Conservation (phyloP, 805 yeast genomes). For the Candida fluviatilis region DNA sequence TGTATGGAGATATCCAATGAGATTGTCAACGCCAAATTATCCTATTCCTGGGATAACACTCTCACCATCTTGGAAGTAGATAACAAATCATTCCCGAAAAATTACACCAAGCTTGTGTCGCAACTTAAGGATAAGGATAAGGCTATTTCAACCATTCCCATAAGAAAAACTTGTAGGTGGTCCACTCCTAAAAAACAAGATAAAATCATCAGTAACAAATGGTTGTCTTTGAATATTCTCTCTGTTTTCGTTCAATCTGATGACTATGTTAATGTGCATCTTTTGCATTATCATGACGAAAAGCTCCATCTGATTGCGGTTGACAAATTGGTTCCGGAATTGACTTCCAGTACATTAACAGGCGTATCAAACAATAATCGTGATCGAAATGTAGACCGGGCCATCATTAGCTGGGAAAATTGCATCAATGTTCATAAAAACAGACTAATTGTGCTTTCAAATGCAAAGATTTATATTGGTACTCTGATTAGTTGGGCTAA, state of each 20-base stretch:
- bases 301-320: conserved; percentile 1
- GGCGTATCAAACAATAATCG: conserved; percentile 5
- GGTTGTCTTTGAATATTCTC: conserved; percentile 40
- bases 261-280: background rate
- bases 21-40: conserved; percentile 43
- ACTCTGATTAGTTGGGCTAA: conserved; percentile 70
- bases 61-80: conserved; percentile 52
- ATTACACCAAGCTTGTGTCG: conserved; percentile 20
- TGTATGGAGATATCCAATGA: conserved; percentile 22
- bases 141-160: conserved; percentile 24
- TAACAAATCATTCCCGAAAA: conserved; percentile 29
- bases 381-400: background rate
- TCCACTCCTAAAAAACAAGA: conserved; percentile 21
- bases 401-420: conserved; percentile 7
- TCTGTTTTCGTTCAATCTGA: conserved; percentile 17
- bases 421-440: conserved; percentile 21
- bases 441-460: conserved; percentile 15
- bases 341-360: background rate
- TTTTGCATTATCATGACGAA: background rate
- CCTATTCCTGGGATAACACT: conserved; percentile 65
- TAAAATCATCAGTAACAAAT: conserved; percentile 47
- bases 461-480: conserved; percentile 51
- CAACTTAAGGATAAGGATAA: conserved; percentile 37
- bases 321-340: conserved; percentile 2
- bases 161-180: conserved; percentile 23